Base-by-base conservation (phyloP, 2,329 filamentous ascomycete genomes). In the Eurotiales sp. region DNA sequence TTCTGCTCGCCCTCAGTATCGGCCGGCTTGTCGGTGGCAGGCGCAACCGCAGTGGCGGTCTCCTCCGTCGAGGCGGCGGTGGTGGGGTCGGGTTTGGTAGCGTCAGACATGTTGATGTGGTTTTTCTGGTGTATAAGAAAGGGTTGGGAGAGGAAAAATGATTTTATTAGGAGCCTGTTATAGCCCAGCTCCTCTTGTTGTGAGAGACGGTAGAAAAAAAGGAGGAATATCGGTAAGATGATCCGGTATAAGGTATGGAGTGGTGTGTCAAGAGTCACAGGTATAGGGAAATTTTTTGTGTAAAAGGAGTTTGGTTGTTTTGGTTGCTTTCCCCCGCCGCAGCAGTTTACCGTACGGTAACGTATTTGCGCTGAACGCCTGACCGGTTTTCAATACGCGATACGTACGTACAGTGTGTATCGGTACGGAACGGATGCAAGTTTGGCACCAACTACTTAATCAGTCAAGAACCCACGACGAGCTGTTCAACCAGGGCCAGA, bases 31-130 rank as follows among this genome's bases (percentile, higher is more conserved):
- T 67, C 61, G 17, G 62, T 63, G 39, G 56, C 69, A 68, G 54
- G 51, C 60, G 63, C 58, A 40, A n/a, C n/a, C n/a, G 65, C 55
- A 57, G 63, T 52, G 50, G 57, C 64, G 43, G 61, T 61, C 57
- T 68, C 62, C 56, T 70, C 60, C 48, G 64, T 56, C 52, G 65
- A 63, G 62, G 66, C 59, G 64, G 66, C 62, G 59, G 70, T 63
- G 68, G 71, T 69, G 54, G 67, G 61, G 64, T 73, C 73, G 50
- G 66, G 65, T 54, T 72, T 71, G 57, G 70, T 59, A 55, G 64
- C 62, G 66, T 71, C 71, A 68, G 71, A 71, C 71, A 73, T 73
- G 57, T 54, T 66, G 63, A 36, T 23, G 42, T 15, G 14, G 15
- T 48, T 22, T n/a, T 15, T 11, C 34, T 36, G 39, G 11, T 32